Conservation (phyloP, 805 yeast genomes). For the Phaffomyces thermotolerans region DNA sequence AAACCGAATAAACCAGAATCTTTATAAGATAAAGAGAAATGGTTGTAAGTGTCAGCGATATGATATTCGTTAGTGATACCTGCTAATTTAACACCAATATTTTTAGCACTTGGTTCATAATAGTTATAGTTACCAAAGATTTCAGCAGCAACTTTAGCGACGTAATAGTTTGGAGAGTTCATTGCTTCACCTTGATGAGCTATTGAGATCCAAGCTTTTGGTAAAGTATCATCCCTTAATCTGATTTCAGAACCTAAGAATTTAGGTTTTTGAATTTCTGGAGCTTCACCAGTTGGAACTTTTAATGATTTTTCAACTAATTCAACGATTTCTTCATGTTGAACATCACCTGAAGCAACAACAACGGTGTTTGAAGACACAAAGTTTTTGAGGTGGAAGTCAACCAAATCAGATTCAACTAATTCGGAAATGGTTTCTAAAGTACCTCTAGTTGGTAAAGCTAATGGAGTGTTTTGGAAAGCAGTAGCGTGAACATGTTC, state of each 20-base stretch:
- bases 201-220: constrained; percentile 70
- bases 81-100: constrained; percentile 64
- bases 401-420: constrained; percentile 48
- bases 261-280: constrained; percentile 44
- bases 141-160: constrained; percentile 67
- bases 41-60: constrained; percentile 62
- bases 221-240: constrained; percentile 81
- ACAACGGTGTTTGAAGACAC: constrained; percentile 60
- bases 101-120: constrained; percentile 45
- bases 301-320: constrained; percentile 47
- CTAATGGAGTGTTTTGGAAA: constrained; percentile 78
- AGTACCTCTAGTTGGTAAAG: constrained; percentile 73
- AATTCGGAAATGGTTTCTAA: constrained; percentile 53
- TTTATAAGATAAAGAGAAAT: constrained; percentile 66
- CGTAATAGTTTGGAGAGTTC: constrained; percentile 56
- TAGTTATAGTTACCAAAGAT: constrained; percentile 51
- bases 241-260: constrained; percentile 85
- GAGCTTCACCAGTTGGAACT: constrained; percentile 45
- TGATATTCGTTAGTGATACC: constrained; percentile 65
- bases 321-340: constrained; percentile 63
- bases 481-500: constrained; percentile 81
- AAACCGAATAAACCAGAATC: constrained; percentile 85
- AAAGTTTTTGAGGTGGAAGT: constrained; percentile 49
- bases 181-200: constrained; percentile 69
- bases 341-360: constrained; percentile 63